These are phyloP conservation scores for Ramichloridium luteum DNA, from an alignment of 2,329 filamentous ascomycete genomes.

Conservation along the genomic window DNA sequence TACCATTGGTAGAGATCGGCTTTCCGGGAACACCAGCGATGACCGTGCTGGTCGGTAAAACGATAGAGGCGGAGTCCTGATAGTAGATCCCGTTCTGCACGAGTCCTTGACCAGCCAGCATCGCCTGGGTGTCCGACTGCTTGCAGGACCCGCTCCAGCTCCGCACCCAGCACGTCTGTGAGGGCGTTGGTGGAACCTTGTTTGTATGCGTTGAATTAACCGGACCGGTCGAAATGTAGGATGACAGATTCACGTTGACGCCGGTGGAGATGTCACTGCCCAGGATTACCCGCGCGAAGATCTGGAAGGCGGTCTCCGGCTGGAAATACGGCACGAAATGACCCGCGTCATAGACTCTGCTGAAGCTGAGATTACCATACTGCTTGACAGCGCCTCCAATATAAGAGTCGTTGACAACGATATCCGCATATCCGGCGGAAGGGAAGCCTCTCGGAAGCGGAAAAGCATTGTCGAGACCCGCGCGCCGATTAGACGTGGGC, in stretches of 20 bases:
- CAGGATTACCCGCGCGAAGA: slow-evolving; percentile 41
- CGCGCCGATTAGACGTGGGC: slow-evolving; percentile 4
- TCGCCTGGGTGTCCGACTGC: slow-evolving; percentile 36
- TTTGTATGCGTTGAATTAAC: slow-evolving; percentile 46
- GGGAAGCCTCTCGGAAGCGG: slow-evolving; percentile 46
- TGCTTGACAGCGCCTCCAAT: slow-evolving; percentile 63
- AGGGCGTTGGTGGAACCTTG: slow-evolving; percentile 33
- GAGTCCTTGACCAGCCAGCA: slow-evolving; percentile 40
- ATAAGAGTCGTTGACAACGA: slow-evolving; percentile 55
- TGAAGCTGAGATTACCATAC: slow-evolving; percentile 53
- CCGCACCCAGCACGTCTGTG: slow-evolving; percentile 50
- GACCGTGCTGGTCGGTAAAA: slow-evolving; percentile 23
- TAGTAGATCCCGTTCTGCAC: slow-evolving; percentile 50
- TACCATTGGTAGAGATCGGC: slow-evolving; percentile 15
- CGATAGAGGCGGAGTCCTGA: slow-evolving; percentile 27
- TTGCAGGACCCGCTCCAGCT: slow-evolving; percentile 41
- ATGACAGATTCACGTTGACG: slow-evolving; percentile 33
- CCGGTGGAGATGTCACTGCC: slow-evolving; percentile 39
- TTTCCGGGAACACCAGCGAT: slow-evolving; percentile 23
- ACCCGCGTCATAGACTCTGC: slow-evolving; percentile 40
- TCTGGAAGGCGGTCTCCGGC: slow-evolving; percentile 40
- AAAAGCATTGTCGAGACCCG: slow-evolving; percentile 6
- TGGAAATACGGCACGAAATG: slow-evolving; percentile 42
- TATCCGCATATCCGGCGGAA: slow-evolving; percentile 57
- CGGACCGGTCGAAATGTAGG: slow-evolving; percentile 47